Evolutionary conservation across 495 filamentous ascomycete species (phyloP).

Genomic region (Neurospora terricola): DNA sequence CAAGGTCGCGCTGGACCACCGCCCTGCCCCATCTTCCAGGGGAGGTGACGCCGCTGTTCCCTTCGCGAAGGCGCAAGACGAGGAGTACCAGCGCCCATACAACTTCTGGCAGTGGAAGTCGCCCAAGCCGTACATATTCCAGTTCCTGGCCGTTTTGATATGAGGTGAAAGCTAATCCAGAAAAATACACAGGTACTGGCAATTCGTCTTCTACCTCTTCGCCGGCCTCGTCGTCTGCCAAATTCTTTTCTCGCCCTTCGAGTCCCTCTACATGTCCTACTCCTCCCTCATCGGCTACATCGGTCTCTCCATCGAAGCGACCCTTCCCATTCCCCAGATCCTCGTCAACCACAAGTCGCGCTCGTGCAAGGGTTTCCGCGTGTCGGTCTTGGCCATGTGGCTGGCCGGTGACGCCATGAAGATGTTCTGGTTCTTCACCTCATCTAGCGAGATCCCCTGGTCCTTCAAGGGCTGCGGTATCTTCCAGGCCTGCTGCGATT

Average conservation of each 20-base stretch:
- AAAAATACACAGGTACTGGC: conserved; percentile 60
- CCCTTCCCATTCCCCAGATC: conserved; percentile 83
- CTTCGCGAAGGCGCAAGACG: conserved; percentile 46
- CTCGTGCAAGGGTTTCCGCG: conserved; percentile 82
- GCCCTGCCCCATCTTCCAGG: conserved; percentile 52
- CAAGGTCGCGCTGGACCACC: conserved; percentile 83
- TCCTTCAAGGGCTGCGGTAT: conserved; percentile 88
- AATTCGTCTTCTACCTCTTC: conserved; percentile 67
- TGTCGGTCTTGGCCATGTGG: conserved; percentile 83
- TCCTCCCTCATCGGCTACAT: conserved; percentile 65
- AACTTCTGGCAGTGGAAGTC: conserved; percentile 92
- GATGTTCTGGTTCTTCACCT: conserved; percentile 84
- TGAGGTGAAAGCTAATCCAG: not conserved
- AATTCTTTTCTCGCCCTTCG: conserved; percentile 54
- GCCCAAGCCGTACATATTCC: conserved; percentile 55
- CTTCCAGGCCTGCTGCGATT: conserved; percentile 82
- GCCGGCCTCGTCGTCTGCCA: conserved; percentile 57
- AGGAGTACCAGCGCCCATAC: conserved; percentile 55
- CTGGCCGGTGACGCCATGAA: conserved; percentile 89
- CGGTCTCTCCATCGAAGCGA: conserved; percentile 84
- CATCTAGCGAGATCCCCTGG: conserved; percentile 62
- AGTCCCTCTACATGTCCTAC: conserved; percentile 51
- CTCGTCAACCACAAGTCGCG: conserved; percentile 64
- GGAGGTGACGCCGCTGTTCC: conserved; percentile 46
- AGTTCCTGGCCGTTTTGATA: not conserved